Evolutionary conservation across 495 filamentous ascomycete genomes (phyloP).

Genomic region (Astrothelium macrocarpum): DNA sequence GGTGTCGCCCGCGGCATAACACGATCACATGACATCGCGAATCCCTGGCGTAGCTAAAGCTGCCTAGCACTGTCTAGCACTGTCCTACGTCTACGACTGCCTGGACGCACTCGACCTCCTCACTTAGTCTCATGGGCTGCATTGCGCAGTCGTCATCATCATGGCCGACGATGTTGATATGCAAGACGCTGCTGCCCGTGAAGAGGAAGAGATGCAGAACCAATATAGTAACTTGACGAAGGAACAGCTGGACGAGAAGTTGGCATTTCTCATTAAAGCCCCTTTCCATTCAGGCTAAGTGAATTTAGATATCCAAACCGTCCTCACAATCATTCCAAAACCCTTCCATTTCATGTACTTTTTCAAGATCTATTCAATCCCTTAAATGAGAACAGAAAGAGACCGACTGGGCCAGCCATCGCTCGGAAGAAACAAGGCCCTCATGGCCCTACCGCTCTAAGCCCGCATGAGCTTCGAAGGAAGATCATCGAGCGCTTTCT

Average conservation of each 20-base stretch:
- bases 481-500: conserved; percentile 86
- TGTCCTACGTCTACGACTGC: background rate
- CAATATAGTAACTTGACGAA: conserved; percentile 35
- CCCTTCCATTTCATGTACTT: conserved; percentile 75
- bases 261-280: conserved; percentile 15
- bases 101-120: too few relatives aligned
- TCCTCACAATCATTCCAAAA: conserved; percentile 67
- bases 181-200: conserved; percentile 29
- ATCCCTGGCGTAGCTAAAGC: background rate
- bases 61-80: background rate
- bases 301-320: conserved; percentile 65
- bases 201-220: conserved; percentile 35
- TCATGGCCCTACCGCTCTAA: conserved; percentile 47
- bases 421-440: conserved; percentile 47
- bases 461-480: conserved; percentile 75
- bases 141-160: background rate
- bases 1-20: background rate
- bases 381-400: conserved; percentile 73
- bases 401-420: conserved; percentile 44
- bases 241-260: conserved; percentile 58
- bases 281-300: background rate
- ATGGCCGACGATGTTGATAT: conserved; percentile 28
- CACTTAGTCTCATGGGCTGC: too few relatives aligned
- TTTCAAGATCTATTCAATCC: conserved; percentile 75
- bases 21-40: conserved; percentile 3